A percentile compares a stretch with the other conserved stretches of the same genome.
phyloP scores from a whole-genome alignment of 495 filamentous ascomycete species.

The Cercophora scortea region DNA sequence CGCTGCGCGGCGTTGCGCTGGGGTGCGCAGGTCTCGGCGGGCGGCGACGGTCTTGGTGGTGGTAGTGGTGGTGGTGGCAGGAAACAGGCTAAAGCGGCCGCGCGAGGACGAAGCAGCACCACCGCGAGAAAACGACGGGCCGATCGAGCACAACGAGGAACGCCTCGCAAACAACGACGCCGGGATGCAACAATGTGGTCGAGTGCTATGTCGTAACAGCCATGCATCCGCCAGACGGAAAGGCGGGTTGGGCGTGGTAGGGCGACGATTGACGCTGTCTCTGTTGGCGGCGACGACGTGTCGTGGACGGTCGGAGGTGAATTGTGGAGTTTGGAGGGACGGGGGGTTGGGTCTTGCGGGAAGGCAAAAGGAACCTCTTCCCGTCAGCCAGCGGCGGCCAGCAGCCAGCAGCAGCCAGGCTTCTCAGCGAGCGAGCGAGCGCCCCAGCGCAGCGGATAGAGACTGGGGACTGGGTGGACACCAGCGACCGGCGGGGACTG shows the following conservation, averaged over 20 bases:
- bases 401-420: too few species aligned
- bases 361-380: too few species aligned
- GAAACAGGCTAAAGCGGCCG: neutral
- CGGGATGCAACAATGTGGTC: neutral
- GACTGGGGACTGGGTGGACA: slow-evolving; percentile 19
- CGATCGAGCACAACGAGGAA: too few species aligned
- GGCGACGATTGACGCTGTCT: slow-evolving; percentile 8
- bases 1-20: neutral
- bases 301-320: slow-evolving; percentile 22
- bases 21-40: too few species aligned
- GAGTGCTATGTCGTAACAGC: neutral
- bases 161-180: slow-evolving; percentile 2
- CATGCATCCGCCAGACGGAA: neutral
- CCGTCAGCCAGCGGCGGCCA: too few species aligned
- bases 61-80: neutral
- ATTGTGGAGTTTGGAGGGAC: slow-evolving; percentile 23
- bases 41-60: too few species aligned
- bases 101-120: neutral
- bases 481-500: slow-evolving; percentile 3
- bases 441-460: neutral
- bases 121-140: neutral
- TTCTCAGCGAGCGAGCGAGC: slow-evolving; percentile 3
- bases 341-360: slow-evolving; percentile 21
- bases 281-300: slow-evolving; percentile 20
- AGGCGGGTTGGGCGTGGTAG: slow-evolving; percentile 2